These are phyloP conservation scores for Paramarasmius palmivorus DNA, from an alignment of 1,284 basidiomycete species.

Conservation along the genomic window DNA sequence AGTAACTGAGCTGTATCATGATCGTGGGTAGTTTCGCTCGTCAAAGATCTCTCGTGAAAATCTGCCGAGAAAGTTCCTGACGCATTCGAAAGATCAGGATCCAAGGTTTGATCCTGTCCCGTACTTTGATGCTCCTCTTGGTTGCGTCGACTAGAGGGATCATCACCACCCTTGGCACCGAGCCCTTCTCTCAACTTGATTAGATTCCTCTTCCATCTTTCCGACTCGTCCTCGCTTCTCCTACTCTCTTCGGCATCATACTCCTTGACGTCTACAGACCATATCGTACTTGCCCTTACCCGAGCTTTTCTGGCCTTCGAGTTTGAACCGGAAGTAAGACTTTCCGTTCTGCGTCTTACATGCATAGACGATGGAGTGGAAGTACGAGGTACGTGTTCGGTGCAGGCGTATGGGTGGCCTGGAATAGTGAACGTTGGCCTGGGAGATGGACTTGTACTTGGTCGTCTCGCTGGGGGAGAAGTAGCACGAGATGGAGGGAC, in stretches of 20 bases:
- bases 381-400: neutral
- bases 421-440: neutral
- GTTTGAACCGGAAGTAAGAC: neutral
- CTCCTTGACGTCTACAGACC: neutral
- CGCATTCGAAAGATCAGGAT: too few species aligned
- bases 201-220: slow-evolving; percentile 2
- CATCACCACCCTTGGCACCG: neutral
- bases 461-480: neutral
- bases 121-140: too few species aligned
- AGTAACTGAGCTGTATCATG: too few species aligned
- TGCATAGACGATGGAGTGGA: neutral
- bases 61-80: too few species aligned
- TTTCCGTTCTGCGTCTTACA: neutral
- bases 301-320: neutral
- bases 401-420: neutral
- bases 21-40: too few species aligned
- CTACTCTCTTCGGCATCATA: neutral
- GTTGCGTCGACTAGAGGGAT: too few species aligned
- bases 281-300: slow-evolving; percentile 2
- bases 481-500: neutral
- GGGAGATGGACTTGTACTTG: neutral
- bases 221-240: neutral
- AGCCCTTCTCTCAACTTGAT: neutral
- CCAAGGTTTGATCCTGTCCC: too few species aligned
- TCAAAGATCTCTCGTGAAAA: too few species aligned